phyloP scores from a whole-genome alignment of 2,329 filamentous ascomycete genomes.

The Periconia sp. region DNA sequence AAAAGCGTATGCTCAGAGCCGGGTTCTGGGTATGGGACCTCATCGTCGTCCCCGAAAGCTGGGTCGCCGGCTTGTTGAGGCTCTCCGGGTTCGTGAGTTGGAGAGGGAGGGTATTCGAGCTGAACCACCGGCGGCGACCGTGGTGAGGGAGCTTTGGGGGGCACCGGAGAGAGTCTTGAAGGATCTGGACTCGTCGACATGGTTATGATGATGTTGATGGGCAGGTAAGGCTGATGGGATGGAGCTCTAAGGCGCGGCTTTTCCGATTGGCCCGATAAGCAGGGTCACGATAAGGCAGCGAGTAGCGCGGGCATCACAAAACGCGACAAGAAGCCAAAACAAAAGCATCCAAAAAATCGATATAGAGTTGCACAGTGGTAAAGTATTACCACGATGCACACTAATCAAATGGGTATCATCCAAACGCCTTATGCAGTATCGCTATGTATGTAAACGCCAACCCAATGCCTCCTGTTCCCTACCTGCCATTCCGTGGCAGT shows the following conservation, averaged over 20 bases:
- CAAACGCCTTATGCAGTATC: slow-evolving; percentile 17
- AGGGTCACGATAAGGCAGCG: slow-evolving; percentile 17
- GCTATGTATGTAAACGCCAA: slow-evolving; percentile 1
- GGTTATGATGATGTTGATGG: slow-evolving; percentile 16
- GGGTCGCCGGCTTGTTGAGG: slow-evolving; percentile 23
- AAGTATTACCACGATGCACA: not conserved
- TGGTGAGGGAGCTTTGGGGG: slow-evolving; percentile 23
- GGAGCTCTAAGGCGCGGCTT: not conserved
- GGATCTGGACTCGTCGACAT: slow-evolving; percentile 32
- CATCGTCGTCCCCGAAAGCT: slow-evolving; percentile 27
- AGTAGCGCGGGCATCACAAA: not conserved
- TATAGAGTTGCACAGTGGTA: not conserved
- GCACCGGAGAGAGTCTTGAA: slow-evolving; percentile 18
- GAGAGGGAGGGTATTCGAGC: slow-evolving; percentile 26
- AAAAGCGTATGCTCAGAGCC: slow-evolving; percentile 37
- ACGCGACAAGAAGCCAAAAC: not conserved
- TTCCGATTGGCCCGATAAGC: not conserved
- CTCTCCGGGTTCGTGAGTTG: slow-evolving; percentile 13
- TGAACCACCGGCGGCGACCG: slow-evolving; percentile 25
- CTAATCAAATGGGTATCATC: slow-evolving; percentile 24
- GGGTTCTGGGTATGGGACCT: slow-evolving; percentile 38
- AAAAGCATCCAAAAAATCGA: no score
- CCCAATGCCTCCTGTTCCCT: not conserved
- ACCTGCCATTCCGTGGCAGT: not conserved
- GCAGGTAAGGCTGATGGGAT: slow-evolving; percentile 17